Percentiles rank a stretch among this genome's conserved stretches.
Evolutionary conservation across 2,329 filamentous ascomycete genomes (phyloP).

Genomic region (Apiospora phragmitis): DNA sequence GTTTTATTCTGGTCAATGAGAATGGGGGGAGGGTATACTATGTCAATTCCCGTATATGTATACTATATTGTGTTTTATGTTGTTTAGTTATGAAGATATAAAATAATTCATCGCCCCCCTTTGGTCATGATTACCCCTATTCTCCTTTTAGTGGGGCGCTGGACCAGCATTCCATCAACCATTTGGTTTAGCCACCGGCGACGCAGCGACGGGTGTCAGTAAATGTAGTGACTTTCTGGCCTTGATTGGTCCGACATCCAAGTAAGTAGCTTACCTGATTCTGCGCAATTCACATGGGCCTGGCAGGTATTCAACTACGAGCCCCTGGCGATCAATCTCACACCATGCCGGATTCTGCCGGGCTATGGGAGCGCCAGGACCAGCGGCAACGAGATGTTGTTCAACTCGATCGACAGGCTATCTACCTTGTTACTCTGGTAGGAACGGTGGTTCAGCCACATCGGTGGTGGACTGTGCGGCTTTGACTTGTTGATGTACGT

Average conservation of each 20-base stretch:
- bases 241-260: background rate
- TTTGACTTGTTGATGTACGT: too few relatives aligned
- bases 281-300: too few relatives aligned
- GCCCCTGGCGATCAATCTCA: too few relatives aligned
- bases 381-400: too few relatives aligned
- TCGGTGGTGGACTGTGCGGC: too few relatives aligned
- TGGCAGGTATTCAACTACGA: too few relatives aligned
- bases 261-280: background rate
- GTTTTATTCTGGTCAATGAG: background rate
- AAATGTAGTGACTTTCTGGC: background rate
- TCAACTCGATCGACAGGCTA: too few relatives aligned
- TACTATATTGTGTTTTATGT: background rate
- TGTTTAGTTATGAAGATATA: background rate
- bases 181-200: background rate
- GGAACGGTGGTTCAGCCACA: too few relatives aligned
- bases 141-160: background rate
- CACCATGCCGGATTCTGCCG: too few relatives aligned
- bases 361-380: too few relatives aligned
- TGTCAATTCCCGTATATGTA: background rate
- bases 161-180: background rate
- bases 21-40: background rate
- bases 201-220: background rate
- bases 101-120: background rate
- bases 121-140: background rate
- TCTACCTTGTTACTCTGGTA: too few relatives aligned